phyloP scores from a whole-genome alignment of 2,329 filamentous ascomycete genomes.

The Colletotrichum eremochloae region DNA sequence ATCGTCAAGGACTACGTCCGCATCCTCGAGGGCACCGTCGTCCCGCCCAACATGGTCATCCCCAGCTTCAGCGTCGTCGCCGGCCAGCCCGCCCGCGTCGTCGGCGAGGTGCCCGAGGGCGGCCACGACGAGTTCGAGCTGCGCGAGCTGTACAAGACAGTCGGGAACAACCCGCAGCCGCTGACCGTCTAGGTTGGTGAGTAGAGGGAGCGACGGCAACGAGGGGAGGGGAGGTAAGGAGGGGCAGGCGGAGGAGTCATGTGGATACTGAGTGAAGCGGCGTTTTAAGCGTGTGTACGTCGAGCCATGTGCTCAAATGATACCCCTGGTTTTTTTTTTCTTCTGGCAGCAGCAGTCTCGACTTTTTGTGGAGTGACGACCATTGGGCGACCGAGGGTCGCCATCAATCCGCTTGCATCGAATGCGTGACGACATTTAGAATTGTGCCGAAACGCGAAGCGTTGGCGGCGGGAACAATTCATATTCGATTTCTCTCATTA shows the following conservation, averaged over 20 bases:
- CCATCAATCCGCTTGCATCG: not conserved
- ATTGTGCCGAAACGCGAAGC: too few relatives aligned
- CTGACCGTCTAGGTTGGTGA: constrained; percentile 12
- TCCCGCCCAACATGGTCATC: constrained; percentile 91
- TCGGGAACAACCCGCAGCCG: constrained; percentile 67
- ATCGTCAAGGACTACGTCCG: constrained; percentile 95
- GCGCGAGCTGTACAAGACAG: constrained; percentile 73
- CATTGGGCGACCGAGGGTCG: not conserved
- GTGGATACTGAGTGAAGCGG: not conserved
- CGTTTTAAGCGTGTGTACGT: constrained; percentile 31
- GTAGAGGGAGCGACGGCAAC: too few relatives aligned
- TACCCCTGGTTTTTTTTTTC: constrained; percentile 18
- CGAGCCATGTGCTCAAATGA: constrained; percentile 17
- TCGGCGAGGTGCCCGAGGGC: constrained; percentile 85
- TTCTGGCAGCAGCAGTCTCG: not conserved
- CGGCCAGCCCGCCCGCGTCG: constrained; percentile 81
- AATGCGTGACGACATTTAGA: too few relatives aligned
- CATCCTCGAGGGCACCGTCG: constrained; percentile 85
- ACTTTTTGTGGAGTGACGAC: not conserved
- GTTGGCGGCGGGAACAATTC: not conserved
- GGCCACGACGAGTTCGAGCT: constrained; percentile 74
- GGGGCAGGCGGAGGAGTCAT: too few relatives aligned
- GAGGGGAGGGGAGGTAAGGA: too few relatives aligned
- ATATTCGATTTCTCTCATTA: not conserved
- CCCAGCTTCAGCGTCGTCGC: constrained; percentile 94